A percentile compares a stretch with the other conserved stretches of the same genome.
These are phyloP conservation scores for Pseudofabraea citricarpa DNA, from an alignment of 2,329 filamentous ascomycete species.

Conservation along the genomic window DNA sequence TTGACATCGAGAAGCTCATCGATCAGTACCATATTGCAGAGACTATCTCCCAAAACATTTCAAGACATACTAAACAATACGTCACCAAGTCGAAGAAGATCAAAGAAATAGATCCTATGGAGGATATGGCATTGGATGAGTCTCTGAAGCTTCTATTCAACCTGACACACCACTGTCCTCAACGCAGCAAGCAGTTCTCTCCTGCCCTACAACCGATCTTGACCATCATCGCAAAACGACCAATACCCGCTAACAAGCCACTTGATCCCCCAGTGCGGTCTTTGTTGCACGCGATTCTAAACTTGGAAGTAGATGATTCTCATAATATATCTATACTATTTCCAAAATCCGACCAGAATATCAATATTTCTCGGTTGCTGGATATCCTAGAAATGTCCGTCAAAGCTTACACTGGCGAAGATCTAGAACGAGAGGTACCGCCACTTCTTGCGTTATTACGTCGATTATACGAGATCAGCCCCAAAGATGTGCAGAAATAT, in stretches of 20 bases:
- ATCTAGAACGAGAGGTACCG: constrained; percentile 68
- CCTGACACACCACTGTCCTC: constrained; percentile 68
- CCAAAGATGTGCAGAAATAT: constrained; percentile 52
- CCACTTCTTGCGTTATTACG: constrained; percentile 73
- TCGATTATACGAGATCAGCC: constrained; percentile 65
- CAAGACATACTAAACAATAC: constrained; percentile 60
- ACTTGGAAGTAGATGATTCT: constrained; percentile 62
- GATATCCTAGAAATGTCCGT: constrained; percentile 65
- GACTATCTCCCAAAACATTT: constrained; percentile 64
- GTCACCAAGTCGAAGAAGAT: constrained; percentile 24
- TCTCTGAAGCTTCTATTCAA: constrained; percentile 89
- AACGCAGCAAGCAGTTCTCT: constrained; percentile 57
- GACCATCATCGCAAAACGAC: constrained; percentile 57
- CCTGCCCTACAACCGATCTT: constrained; percentile 65
- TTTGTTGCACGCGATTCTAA: constrained; percentile 76
- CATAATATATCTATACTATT: constrained; percentile 49
- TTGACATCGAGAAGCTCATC: constrained; percentile 62
- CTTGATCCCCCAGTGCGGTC: constrained; percentile 68
- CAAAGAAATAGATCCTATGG: constrained; percentile 50
- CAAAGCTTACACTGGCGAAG: constrained; percentile 55
- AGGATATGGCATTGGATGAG: constrained; percentile 76
- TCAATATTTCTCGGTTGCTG: constrained; percentile 60
- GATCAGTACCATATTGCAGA: constrained; percentile 62
- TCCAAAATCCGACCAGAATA: constrained; percentile 55
- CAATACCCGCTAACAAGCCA: constrained; percentile 57